Conservation (phyloP, 148 eudicot species). For the Vaccinium darrowii region DNA sequence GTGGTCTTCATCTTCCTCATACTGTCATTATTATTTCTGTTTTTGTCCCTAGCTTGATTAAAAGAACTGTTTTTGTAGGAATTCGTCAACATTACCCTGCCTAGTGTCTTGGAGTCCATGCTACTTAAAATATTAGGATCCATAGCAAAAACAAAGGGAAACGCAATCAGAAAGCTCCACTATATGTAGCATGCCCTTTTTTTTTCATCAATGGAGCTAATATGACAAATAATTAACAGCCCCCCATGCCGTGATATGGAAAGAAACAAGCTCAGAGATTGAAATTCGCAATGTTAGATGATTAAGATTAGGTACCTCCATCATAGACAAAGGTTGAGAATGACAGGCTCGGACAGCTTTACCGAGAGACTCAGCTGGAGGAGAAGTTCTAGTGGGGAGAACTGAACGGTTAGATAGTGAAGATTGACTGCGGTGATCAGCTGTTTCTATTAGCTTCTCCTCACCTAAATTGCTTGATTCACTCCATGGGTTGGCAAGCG, state of each 20-base stretch:
- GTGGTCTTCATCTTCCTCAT: not conserved
- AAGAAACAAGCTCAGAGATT: not conserved
- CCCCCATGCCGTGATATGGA: not conserved
- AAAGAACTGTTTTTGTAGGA: not conserved
- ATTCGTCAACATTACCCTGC: not conserved
- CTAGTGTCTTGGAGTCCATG: not conserved
- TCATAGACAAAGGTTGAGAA: constrained; percentile 86
- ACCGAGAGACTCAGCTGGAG: constrained; percentile 30
- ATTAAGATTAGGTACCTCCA: constrained; percentile 17
- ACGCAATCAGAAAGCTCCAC: not conserved
- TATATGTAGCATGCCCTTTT: not conserved
- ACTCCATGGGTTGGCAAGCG: constrained; percentile 30
- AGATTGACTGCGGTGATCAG: constrained; percentile 79
- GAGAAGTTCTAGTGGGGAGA: constrained; percentile 43
- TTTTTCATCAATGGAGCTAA: not conserved
- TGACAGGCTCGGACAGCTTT: constrained; percentile 57
- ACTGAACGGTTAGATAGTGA: constrained; percentile 60
- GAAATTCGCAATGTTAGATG: not conserved
- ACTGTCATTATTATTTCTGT: not conserved
- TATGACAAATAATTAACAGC: not conserved
- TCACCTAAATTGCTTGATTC: constrained; percentile 31
- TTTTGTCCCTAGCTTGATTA: not conserved
- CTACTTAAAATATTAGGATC: not conserved
- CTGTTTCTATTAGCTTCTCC: constrained; percentile 47
- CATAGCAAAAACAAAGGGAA: not conserved